Evolutionary conservation across 2,329 filamentous ascomycete genomes (phyloP), one percentile per base, ranked within the genome.

Genomic region (Talaromyces sp.): DNA sequence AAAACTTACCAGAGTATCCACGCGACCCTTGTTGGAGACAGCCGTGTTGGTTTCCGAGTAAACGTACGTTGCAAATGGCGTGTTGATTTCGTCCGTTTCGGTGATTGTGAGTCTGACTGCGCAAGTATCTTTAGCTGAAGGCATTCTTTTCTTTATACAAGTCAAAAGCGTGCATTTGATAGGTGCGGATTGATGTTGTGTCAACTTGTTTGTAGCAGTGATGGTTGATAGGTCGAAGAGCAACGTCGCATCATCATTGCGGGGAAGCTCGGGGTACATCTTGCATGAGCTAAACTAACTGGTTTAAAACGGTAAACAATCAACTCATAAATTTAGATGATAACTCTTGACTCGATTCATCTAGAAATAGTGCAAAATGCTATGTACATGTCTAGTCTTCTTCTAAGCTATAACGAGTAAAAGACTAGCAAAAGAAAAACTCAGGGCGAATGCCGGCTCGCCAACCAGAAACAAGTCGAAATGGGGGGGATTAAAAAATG

Each of bases 51-150:
- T 64, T 54, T 68, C 65, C 3, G 79, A 78, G 59, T 79, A 77
- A 59, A 85, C 68, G 65, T 84, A 86, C 0, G 81, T 82, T 5
- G 78, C 76, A 3, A 74, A 77, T 12, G 81, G 69, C 62, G 76
- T 77, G 28, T 82, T 82, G 23, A 82, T 79, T 61, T 84, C 82
- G 67, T 86, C 82, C 27, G 73, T 72, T 62, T 77, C 75, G 14
- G 58, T 69, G 36, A 77, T 68, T n/a, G 67, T 69, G 23, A 76
- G 56, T 23, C 34, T 44, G 51, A 31, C 27, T 57, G 23, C 27
- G 36, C 14, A 16, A 10, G 28, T 18, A n/a, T 36, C n/a, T 36
- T 56, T 27, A 36, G n/a, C 14, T 23, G 16, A 1, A 30, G 30
- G 30, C 50, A 53, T 53, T 31, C n/a, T 27, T 47, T 27, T 27